Evolutionary conservation across 305 asterid species (phyloP), one percentile per base, ranked within the genome.

Genomic region (Nicotiana rustica): DNA sequence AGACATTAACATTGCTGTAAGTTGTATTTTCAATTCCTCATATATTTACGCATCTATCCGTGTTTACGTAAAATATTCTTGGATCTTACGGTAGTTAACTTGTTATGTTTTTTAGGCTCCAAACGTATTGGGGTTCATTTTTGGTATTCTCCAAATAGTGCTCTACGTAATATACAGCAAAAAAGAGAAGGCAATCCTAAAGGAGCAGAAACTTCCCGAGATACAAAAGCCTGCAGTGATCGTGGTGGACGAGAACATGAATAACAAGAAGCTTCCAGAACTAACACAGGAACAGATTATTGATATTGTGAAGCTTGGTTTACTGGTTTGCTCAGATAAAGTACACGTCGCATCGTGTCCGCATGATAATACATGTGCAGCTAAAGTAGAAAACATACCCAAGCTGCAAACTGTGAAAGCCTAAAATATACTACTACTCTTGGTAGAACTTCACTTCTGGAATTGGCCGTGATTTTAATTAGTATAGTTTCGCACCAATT

Each of bases 1-100:
- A 41, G 98, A 94, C 82, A 84, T 83, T 69, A 90, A 92, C 83
- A 92, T 92, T 13, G 96, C 96, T 5, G 98, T 94, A 91, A 93
- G 95, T 83, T 81, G 0, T 36, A 36, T 36, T 36, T 25, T 25
- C 29, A 25, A 25, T 25, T 25, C 0, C 29, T 33, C 35, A 3
- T 33, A 0, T 33, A 36, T 36, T 36, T 36, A 36, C 41, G 41
- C 41, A 0, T 25, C 0, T 25, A 25, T 25, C 29, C 29, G 4
- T 36, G 41, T 36, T 4, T 36, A 36, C 41, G 1, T 36, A 36
- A 6, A 36, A 6, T 36, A 36, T 36, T 25, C 41, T 36, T 36
- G 41, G 41, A 36, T 36, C 29, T 25, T 25, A 25, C 29, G 29
- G 29, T 0, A 25, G 29, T 25, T 25, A 25, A 25, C 29, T 25